Evolutionary conservation across 2,329 filamentous ascomycete species (phyloP).

Genomic region (Penicillium sclerotiorum): DNA sequence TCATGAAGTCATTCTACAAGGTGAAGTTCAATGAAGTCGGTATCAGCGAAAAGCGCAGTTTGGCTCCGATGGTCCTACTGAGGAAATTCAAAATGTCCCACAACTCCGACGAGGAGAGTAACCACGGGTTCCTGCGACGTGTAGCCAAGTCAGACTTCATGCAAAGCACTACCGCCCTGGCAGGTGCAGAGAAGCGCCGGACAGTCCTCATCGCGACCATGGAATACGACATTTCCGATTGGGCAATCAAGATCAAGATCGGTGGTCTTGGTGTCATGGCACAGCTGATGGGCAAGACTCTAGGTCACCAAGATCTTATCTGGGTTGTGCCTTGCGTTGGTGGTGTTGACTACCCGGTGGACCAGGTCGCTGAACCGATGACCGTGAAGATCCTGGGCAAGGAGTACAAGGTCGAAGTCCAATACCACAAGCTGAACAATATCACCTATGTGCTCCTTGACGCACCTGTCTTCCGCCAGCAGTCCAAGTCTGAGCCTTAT

Average conservation of each 20-base stretch:
- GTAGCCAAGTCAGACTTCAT: slow-evolving; percentile 41
- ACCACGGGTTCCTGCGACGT: slow-evolving; percentile 30
- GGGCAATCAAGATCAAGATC: slow-evolving; percentile 72
- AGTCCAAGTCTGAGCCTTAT: slow-evolving; percentile 66
- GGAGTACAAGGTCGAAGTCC: slow-evolving; percentile 63
- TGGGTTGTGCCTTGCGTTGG: slow-evolving; percentile 67
- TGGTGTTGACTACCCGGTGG: slow-evolving; percentile 65
- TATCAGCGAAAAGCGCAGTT: slow-evolving; percentile 52
- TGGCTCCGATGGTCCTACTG: slow-evolving; percentile 41
- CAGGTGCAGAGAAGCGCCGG: slow-evolving; percentile 36
- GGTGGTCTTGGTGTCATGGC: slow-evolving; percentile 72
- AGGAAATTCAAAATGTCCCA: slow-evolving; percentile 39
- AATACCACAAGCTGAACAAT: slow-evolving; percentile 65
- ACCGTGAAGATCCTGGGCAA: slow-evolving; percentile 63
- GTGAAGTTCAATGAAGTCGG: slow-evolving; percentile 66
- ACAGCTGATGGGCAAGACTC: slow-evolving; percentile 68
- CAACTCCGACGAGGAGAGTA: slow-evolving; percentile 19
- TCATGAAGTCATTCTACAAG: slow-evolving; percentile 64
- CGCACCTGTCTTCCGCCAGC: slow-evolving; percentile 66
- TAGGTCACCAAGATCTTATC: slow-evolving; percentile 66
- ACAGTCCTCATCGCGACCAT: slow-evolving; percentile 70
- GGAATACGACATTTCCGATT: slow-evolving; percentile 73
- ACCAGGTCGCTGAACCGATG: slow-evolving; percentile 63
- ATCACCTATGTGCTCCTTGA: slow-evolving; percentile 71
- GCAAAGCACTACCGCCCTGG: slow-evolving; percentile 38